Conservation (phyloP, 106 monocot species). For the Platanthera guangdongensis region DNA sequence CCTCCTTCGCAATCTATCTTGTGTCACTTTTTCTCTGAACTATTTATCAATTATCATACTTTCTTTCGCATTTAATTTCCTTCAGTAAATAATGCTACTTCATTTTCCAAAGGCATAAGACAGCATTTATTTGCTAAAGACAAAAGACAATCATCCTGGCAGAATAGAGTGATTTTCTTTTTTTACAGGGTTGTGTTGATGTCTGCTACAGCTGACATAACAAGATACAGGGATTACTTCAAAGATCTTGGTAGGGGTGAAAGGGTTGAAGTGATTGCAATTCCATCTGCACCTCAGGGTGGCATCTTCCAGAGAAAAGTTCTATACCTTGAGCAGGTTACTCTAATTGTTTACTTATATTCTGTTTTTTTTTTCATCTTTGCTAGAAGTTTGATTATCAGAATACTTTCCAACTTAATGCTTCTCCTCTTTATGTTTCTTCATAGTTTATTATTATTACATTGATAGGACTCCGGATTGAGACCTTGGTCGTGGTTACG, state of each 20-base stretch:
- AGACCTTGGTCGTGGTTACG: too few species aligned
- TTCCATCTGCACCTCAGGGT: constrained; percentile 41
- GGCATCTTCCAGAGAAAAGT: constrained; percentile 59
- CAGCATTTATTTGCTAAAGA: background rate
- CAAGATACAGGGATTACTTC: constrained; percentile 75
- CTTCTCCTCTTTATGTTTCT: background rate
- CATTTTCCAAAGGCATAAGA: background rate
- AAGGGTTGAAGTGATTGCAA: constrained; percentile 85
- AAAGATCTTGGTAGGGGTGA: constrained; percentile 69
- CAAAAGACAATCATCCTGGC: background rate
- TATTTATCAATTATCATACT: background rate
- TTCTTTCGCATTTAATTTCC: background rate
- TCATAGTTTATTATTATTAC: background rate
- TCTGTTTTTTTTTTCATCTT: background rate
- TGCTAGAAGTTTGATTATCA: background rate
- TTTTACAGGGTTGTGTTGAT: constrained; percentile 63
- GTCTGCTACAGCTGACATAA: constrained; percentile 88
- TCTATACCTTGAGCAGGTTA: constrained; percentile 65
- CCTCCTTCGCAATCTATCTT: too few species aligned
- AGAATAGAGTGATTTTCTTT: background rate
- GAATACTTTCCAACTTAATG: background rate
- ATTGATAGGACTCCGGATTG: too few species aligned
- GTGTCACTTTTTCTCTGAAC: too few species aligned
- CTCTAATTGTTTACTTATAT: background rate
- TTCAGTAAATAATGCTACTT: background rate